These are phyloP conservation scores for Vigna mungo DNA, from an alignment of 306 rosid genomes.

Conservation along the genomic window DNA sequence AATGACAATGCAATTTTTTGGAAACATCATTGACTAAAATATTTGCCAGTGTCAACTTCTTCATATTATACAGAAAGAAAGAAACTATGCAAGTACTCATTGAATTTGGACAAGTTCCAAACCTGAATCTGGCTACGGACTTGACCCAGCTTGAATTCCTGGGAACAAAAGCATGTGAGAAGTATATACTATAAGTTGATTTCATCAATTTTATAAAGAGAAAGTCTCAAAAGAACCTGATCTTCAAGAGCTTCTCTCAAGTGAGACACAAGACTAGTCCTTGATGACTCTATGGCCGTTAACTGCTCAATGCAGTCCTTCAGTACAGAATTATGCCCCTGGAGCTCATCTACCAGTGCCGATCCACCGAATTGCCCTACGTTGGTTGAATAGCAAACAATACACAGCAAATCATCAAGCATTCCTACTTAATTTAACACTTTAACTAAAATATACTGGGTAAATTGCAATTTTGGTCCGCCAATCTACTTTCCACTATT, in stretches of 20 bases:
- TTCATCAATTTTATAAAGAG: constrained; percentile 2
- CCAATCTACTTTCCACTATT: not conserved
- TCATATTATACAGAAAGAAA: constrained; percentile 15
- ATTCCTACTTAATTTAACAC: constrained; percentile 36
- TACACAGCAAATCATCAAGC: constrained; percentile 39
- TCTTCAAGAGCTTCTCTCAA: constrained; percentile 89
- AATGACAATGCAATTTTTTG: not conserved
- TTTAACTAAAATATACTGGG: not conserved
- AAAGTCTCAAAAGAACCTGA: constrained; percentile 65
- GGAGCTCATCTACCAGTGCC: constrained; percentile 73
- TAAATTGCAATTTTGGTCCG: not conserved
- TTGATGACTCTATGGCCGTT: constrained; percentile 73
- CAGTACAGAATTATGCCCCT: constrained; percentile 71
- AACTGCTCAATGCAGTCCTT: constrained; percentile 85
- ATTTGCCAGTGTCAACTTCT: constrained; percentile 11
- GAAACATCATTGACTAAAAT: not conserved
- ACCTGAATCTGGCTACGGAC: constrained; percentile 93
- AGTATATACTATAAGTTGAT: constrained; percentile 30
- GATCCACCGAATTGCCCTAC: constrained; percentile 75
- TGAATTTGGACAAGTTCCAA: constrained; percentile 48
- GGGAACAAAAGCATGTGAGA: constrained; percentile 48
- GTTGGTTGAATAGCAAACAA: constrained; percentile 36
- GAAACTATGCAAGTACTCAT: not conserved
- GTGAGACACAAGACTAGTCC: constrained; percentile 84
- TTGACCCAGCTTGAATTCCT: constrained; percentile 94